Evolutionary conservation across 768 basidiomycete genomes (phyloP).

Genomic region (Tubosaeta brunneosetosa): DNA sequence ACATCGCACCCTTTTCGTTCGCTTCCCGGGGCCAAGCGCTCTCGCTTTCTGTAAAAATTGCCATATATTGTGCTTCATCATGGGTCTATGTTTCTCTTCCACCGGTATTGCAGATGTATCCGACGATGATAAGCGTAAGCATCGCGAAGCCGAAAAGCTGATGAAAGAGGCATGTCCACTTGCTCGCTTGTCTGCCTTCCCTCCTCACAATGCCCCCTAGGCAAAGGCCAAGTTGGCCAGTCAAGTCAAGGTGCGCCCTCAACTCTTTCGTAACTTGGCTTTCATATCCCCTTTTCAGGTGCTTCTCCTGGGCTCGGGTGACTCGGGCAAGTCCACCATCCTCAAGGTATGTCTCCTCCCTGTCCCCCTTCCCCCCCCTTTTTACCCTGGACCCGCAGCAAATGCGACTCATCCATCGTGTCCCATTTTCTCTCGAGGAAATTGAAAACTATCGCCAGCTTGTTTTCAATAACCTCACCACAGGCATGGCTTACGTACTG

Average conservation of each 20-base stretch:
- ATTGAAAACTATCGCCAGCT: conserved; percentile 88
- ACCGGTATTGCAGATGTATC: conserved; percentile 49
- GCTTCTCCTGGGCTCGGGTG: conserved; percentile 86
- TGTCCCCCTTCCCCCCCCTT: neutral
- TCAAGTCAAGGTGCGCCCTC: conserved; percentile 65
- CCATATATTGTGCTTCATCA: conserved; percentile 23
- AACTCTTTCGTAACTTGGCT: neutral
- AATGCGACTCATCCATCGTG: conserved; percentile 93
- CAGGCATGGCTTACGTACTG: conserved; percentile 76
- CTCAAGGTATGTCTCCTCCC: conserved; percentile 57
- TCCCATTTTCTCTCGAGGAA: conserved; percentile 78
- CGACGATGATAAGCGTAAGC: conserved; percentile 63
- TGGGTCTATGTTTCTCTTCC: conserved; percentile 81
- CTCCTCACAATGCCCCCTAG: conserved; percentile 34
- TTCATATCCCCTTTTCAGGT: conserved; percentile 43
- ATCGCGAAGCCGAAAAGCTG: conserved; percentile 71
- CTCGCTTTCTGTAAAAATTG: conserved; percentile 5
- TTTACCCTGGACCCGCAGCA: conserved; percentile 48
- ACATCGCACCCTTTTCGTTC: neutral
- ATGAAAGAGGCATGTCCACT: conserved; percentile 59
- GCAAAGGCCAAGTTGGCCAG: conserved; percentile 65
- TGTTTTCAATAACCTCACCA: conserved; percentile 87
- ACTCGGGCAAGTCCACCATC: conserved; percentile 90
- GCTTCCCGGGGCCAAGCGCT: conserved; percentile 14
- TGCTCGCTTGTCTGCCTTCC: neutral